Evolutionary conservation across 352 stramenopile genomes (phyloP).

Genomic region (Pythium sukuiense): DNA sequence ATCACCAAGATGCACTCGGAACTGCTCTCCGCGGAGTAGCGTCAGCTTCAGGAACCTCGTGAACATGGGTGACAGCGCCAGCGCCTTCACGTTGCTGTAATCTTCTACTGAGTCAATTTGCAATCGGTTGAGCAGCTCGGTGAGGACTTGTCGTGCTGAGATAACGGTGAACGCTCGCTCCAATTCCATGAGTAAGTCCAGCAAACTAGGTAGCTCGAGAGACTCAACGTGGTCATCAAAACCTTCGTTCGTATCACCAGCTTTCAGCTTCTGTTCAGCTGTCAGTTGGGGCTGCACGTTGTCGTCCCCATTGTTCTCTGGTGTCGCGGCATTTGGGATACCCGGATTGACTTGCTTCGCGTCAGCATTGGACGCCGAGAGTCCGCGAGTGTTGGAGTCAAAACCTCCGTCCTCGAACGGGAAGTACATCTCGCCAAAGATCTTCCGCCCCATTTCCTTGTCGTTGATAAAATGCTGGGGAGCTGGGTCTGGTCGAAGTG

Average conservation of each 20-base stretch:
- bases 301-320: slow-evolving; percentile 2
- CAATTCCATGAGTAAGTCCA: slow-evolving; percentile 18
- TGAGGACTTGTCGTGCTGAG: slow-evolving; percentile 16
- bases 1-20: slow-evolving; percentile 13
- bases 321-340: background rate
- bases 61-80: slow-evolving; percentile 23
- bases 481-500: slow-evolving; percentile 9
- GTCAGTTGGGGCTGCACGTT: background rate
- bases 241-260: slow-evolving; percentile 1
- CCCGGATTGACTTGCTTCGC: background rate
- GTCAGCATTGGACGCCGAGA: slow-evolving; percentile 20
- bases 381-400: slow-evolving; percentile 45
- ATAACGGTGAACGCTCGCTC: slow-evolving; percentile 20
- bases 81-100: background rate
- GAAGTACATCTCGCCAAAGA: slow-evolving; percentile 88
- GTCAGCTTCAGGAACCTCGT: slow-evolving; percentile 50
- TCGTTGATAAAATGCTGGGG: slow-evolving; percentile 42
- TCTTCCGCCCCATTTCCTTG: slow-evolving; percentile 79
- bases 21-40: slow-evolving; percentile 55
- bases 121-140: background rate
- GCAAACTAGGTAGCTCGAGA: slow-evolving; percentile 15
- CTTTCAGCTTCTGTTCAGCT: background rate
- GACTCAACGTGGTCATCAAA: slow-evolving; percentile 9
- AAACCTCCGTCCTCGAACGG: slow-evolving; percentile 81
- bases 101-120: background rate